Base-by-base conservation (phyloP, 805 yeast genomes). In the Starmerella bacillaris region DNA sequence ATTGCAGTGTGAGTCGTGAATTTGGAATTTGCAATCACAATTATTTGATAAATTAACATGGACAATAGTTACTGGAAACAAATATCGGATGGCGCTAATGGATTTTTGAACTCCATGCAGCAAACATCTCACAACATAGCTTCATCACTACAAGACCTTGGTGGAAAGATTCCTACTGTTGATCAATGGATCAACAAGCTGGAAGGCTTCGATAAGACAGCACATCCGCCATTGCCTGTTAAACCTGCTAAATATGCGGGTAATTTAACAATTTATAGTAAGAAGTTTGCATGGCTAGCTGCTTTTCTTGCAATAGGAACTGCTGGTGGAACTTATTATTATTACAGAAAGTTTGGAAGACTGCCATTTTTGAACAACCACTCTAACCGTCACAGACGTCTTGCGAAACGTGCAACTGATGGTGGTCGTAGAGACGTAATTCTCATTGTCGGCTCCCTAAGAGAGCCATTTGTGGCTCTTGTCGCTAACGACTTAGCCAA, bases 371-470 rank as follows among this genome's bases (percentile, higher is more conserved):
- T 15, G 16, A 5, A 31, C 5, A 5, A 8, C n/a, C 38, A 39
- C 26, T 40, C 34, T n/a, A 33, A 14, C 34, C 40, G 42, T 27
- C n/a, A n/a, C n/a, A n/a, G n/a, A n/a, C 57, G 86, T 46, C 58
- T 73, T 38, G 92, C 83, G 1, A 62, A 65, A 4, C 64, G 72
- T 39, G 59, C 80, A 21, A 46, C 65, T 4, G 73, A 73, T 40
- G 89, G 92, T 2, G 77, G 78, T 3, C 59, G 94, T 33, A 64
- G 66, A 40, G 89, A 79, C 46, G 86, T 78, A 6, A 69, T 80
- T 3, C 58, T 82, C 16, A 58, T 80, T 4, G 64, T 79, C 3
- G 92, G 92, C 1, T 73, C 82, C 1, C 83, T 84, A 2, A 62
- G 70, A 2, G 86, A 78, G 42, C 80, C 82, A 1, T 57, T 78